Conservation (phyloP, 1,284 basidiomycete species). For the Rhizoctonia solani region DNA sequence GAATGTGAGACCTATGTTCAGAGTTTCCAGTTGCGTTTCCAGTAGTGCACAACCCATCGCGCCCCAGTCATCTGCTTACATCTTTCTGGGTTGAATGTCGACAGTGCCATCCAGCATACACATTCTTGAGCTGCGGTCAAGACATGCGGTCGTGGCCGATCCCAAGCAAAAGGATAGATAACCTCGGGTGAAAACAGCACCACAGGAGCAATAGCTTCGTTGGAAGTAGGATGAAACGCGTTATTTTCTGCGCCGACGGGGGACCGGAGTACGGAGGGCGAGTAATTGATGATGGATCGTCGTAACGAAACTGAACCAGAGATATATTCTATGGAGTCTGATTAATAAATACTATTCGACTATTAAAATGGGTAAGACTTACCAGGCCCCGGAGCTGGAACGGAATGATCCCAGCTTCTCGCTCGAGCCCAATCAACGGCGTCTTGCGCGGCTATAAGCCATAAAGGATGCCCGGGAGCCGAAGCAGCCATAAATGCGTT, state of each 20-base stretch:
- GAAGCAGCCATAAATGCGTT: slow-evolving; percentile 4
- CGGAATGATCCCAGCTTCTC: neutral
- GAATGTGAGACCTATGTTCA: neutral
- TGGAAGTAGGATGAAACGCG: neutral
- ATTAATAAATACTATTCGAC: neutral
- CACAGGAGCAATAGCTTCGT: slow-evolving; percentile 3
- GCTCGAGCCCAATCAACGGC: slow-evolving; percentile 10
- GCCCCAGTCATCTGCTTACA: slow-evolving; percentile 15
- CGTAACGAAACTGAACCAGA: slow-evolving; percentile 3
- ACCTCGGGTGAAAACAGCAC: slow-evolving; percentile 15
- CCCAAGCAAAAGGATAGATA: slow-evolving; percentile 25
- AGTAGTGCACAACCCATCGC: slow-evolving; percentile 22
- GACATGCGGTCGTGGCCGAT: slow-evolving; percentile 13
- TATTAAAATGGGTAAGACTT: neutral
- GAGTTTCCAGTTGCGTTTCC: neutral
- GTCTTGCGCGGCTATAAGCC: slow-evolving; percentile 7
- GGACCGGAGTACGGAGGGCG: neutral
- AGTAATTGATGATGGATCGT: slow-evolving; percentile 1
- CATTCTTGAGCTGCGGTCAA: neutral
- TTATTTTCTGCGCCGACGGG: neutral
- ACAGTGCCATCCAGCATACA: slow-evolving; percentile 18
- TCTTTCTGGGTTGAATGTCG: slow-evolving; percentile 20
- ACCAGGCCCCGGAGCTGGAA: slow-evolving; percentile 1
- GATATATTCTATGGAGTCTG: neutral
- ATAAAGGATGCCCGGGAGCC: slow-evolving; percentile 9